Base-by-base conservation (phyloP, 768 basidiomycete genomes). In the Rhizopogon vinicolor region DNA sequence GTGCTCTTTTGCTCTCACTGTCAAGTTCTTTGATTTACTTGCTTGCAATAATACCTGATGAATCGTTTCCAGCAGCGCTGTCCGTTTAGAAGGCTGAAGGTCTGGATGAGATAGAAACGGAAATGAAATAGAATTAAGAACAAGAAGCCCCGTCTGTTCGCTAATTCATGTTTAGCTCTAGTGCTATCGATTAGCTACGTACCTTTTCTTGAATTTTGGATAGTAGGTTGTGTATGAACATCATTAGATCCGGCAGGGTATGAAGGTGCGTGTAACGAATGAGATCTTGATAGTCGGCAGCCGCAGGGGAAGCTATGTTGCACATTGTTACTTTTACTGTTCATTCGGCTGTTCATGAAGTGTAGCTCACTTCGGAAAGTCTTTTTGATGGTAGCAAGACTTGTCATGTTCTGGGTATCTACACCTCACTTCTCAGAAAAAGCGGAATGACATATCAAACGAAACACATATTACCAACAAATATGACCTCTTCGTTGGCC, bases 101-200 rank as follows among this genome's bases (percentile, higher is more conserved):
- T 73, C 65, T 1, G 77, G 65, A 18, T 72, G 64, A 12, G 73
- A 67, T 65, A 89, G 86, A 57, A 91, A 85, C 2, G 83, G 82
- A 62, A 83, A 86, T 22, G 83, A 84, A 29, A 91, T 73, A 3
- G 85, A 87, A 63, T 81, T 84, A 44, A 91, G 68, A 28, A 88
- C 79, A 10, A 91, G 75, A 14, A 90, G 72, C 1, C 79, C 74
- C 37, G 75, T 75, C 87, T 87, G 35, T 49, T 35, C 16, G 48
- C 22, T 35, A 22, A 37, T 49, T 49, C 48, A 49, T 37, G 37
- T 25, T 35, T 49, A 6, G 35, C 22, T 37, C 29, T 16, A 35
- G 18, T 14, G 35, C 19, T 49, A 49, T 49, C 48, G 48, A 49
- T 49, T 49, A 49, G 55, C 54, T 59, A 54, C 70, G 52, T 58